Conservation (phyloP, 164 flowering plant species). For the Cinnamomum micranthum region DNA sequence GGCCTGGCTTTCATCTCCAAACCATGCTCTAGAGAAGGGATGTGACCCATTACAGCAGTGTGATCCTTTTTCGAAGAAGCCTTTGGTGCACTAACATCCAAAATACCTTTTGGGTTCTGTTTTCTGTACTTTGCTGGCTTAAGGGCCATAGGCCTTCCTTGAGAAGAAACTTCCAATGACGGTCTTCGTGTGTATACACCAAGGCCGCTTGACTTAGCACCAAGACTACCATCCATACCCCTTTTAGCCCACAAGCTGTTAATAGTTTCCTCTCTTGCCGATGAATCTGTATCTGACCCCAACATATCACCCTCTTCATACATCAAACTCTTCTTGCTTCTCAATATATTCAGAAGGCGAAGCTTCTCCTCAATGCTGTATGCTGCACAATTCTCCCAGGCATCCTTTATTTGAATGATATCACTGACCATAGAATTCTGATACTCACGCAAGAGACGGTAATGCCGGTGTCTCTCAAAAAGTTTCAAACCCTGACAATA, state of each 20-base stretch:
- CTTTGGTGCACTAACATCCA: slow-evolving; percentile 46
- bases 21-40: neutral
- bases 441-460: slow-evolving; percentile 61
- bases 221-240: slow-evolving; percentile 36
- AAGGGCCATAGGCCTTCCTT: slow-evolving; percentile 20
- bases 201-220: slow-evolving; percentile 32
- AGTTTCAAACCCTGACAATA: slow-evolving; percentile 68
- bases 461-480: slow-evolving; percentile 63
- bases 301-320: slow-evolving; percentile 36
- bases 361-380: slow-evolving; percentile 12
- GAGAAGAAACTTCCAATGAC: slow-evolving; percentile 30
- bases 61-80: slow-evolving; percentile 28
- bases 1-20: slow-evolving; percentile 34
- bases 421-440: slow-evolving; percentile 65
- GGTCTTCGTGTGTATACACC: slow-evolving; percentile 29
- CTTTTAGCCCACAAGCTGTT: slow-evolving; percentile 49
- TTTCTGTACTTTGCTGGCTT: slow-evolving; percentile 28
- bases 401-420: slow-evolving; percentile 11
- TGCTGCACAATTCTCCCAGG: slow-evolving; percentile 10
- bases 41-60: neutral
- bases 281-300: slow-evolving; percentile 48
- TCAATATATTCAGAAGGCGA: slow-evolving; percentile 33
- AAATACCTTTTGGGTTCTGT: slow-evolving; percentile 51
- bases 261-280: slow-evolving; percentile 52
- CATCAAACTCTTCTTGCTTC: slow-evolving; percentile 63